Evolutionary conservation across 371 early-diverging fungal species (phyloP), one percentile per base, ranked within the genome.

Genomic region (Mucor velutinosus): DNA sequence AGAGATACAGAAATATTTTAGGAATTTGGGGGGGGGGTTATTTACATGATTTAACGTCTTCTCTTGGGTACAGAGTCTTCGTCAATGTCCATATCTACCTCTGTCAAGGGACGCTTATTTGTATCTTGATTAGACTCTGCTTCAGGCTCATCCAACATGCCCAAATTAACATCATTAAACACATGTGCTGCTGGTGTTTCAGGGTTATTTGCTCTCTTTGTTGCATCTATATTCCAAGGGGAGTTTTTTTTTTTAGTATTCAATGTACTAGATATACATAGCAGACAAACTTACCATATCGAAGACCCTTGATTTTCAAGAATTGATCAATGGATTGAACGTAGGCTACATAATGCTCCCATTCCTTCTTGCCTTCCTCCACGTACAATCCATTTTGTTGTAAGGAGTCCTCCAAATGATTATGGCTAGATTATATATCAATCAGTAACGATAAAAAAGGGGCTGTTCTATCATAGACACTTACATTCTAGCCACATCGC

Each of bases 401-500:
- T 47, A 81, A 53, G 4, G 62, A 60, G 14, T 70, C 66, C n/a
- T 83, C 81, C 41, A 79, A 57, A 57, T 79, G 76, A 32, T 79
- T 74, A 37, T 70, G 83, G 17, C 83, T 82, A 66, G n/a, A 23
- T 10, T 10, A 11, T 35, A 27, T 0, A 47, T 59, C 7, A 43
- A 7, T n/a, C 37, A 62, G 32, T 0, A 55, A 32, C 25, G n/a
- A 11, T 19, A 8, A n/a, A 2, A 15, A 1, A 23, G n/a, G n/a
- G n/a, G 17, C 12, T 62, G 25, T 14, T 27, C 7, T 21, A 5
- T 11, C 6, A 7, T 8, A 12, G 15, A 30, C 12, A 72, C 82
- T 76, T 74, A 80, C 80, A 81, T 76, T 53, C 72, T 77, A 15
- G 77, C 84, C 21, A 79, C 76, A 71, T 81, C 81, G 39, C 80